Evolutionary conservation across 257 asterid genomes (phyloP).

Genomic region (Echium plantagineum): DNA sequence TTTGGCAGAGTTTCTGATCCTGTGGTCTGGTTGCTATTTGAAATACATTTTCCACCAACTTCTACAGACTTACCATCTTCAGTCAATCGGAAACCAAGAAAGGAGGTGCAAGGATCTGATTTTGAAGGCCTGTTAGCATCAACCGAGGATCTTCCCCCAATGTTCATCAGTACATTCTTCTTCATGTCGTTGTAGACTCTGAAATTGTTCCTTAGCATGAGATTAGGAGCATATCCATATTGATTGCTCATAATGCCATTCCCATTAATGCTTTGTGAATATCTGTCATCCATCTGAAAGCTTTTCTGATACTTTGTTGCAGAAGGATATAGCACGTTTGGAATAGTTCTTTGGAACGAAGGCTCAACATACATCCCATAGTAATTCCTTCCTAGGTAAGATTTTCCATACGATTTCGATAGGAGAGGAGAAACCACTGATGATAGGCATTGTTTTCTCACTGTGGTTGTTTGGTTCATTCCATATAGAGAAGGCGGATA

Average conservation of each 20-base stretch:
- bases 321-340: background rate
- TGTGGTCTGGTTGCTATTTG: constrained; percentile 1
- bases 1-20: background rate
- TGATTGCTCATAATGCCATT: constrained; percentile 4
- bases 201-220: constrained; percentile 9
- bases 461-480: constrained; percentile 10
- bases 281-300: constrained; percentile 9
- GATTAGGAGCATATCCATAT: constrained; percentile 5
- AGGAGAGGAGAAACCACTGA: constrained; percentile 8
- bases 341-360: constrained; percentile 1
- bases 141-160: constrained; percentile 9
- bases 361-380: constrained; percentile 6
- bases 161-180: constrained; percentile 23
- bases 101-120: constrained; percentile 9
- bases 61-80: constrained; percentile 33
- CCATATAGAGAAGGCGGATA: constrained; percentile 11
- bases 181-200: constrained; percentile 25
- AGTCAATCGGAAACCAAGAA: constrained; percentile 41
- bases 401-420: constrained; percentile 2
- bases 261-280: constrained; percentile 4
- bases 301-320: constrained; percentile 9
- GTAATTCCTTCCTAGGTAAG: background rate
- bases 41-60: constrained; percentile 22
- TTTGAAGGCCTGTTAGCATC: background rate
- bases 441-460: constrained; percentile 4